Evolutionary conservation across 805 yeast genomes (phyloP).

Genomic region (Candida parachauliodes): DNA sequence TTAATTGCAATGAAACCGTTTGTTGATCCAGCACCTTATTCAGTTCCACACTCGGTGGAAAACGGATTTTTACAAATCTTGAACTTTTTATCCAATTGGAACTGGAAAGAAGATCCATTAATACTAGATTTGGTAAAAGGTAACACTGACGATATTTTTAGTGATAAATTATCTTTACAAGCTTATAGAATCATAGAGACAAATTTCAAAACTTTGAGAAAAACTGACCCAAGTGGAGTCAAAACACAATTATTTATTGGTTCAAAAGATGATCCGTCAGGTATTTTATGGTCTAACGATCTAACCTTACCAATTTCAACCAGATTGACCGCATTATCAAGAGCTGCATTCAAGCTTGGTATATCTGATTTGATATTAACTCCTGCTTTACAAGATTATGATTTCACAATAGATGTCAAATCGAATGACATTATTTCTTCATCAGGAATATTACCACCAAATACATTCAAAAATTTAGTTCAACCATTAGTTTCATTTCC

Average conservation of each 20-base stretch:
- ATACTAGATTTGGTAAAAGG: conserved; percentile 69
- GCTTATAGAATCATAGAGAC: conserved; percentile 59
- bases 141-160: conserved; percentile 37
- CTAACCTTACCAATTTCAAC: conserved; percentile 72
- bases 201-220: conserved; percentile 65
- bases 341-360: too few relatives aligned
- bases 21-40: conserved; percentile 83
- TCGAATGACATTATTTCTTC: conserved; percentile 37
- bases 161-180: conserved; percentile 60
- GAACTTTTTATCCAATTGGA: conserved; percentile 76
- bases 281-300: conserved; percentile 73
- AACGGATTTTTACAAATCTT: conserved; percentile 78
- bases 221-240: conserved; percentile 76
- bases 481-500: conserved; percentile 41
- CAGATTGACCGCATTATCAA: conserved; percentile 81
- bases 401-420: conserved; percentile 65
- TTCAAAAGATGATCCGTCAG: conserved; percentile 80
- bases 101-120: conserved; percentile 88
- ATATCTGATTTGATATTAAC: conserved; percentile 60
- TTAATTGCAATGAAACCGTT: conserved; percentile 79
- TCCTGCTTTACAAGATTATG: conserved; percentile 82
- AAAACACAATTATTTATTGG: conserved; percentile 80
- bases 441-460: conserved; percentile 54
- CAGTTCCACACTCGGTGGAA: conserved; percentile 72
- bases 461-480: conserved; percentile 60